phyloP scores from a whole-genome alignment of 2,329 filamentous ascomycete species.

The Aspergillus sojae region DNA sequence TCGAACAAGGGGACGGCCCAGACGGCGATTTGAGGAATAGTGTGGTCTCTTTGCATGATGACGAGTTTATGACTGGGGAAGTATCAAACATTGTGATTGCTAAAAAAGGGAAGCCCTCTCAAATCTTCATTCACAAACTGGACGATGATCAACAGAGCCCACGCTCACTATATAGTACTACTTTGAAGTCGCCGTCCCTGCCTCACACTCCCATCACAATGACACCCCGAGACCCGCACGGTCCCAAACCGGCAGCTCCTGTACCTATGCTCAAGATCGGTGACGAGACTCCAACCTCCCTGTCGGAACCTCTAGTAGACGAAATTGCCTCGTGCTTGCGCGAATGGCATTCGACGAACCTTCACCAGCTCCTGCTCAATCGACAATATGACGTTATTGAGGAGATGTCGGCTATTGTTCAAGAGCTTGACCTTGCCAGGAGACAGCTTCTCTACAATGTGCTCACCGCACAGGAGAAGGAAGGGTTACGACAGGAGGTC shows the following conservation, averaged over 20 bases:
- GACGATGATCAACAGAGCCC: conserved; percentile 37
- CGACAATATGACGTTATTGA: conserved; percentile 81
- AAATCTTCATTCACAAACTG: conserved; percentile 41
- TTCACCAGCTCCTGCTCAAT: conserved; percentile 85
- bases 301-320: conserved; percentile 88
- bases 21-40: conserved; percentile 35
- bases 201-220: conserved; percentile 36
- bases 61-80: conserved; percentile 29
- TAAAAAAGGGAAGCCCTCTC: conserved; percentile 44
- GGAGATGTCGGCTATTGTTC: conserved; percentile 76
- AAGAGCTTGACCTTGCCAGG: conserved; percentile 79
- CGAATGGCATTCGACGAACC: conserved; percentile 97
- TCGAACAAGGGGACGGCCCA: conserved; percentile 34
- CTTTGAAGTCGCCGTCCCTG: conserved; percentile 33
- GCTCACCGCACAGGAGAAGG: conserved; percentile 81
- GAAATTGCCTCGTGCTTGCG: conserved; percentile 95
- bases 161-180: conserved; percentile 29
- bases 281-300: conserved; percentile 90
- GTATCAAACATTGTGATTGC: conserved; percentile 38
- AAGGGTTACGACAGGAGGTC: conserved; percentile 78
- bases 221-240: conserved; percentile 62
- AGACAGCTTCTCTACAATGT: conserved; percentile 94
- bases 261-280: conserved; percentile 98
- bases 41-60: conserved; percentile 29
- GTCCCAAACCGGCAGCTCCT: conserved; percentile 76